These are phyloP conservation scores for Kalmanozyma brasiliensis DNA, from an alignment of 1,284 basidiomycete genomes.

Conservation along the genomic window DNA sequence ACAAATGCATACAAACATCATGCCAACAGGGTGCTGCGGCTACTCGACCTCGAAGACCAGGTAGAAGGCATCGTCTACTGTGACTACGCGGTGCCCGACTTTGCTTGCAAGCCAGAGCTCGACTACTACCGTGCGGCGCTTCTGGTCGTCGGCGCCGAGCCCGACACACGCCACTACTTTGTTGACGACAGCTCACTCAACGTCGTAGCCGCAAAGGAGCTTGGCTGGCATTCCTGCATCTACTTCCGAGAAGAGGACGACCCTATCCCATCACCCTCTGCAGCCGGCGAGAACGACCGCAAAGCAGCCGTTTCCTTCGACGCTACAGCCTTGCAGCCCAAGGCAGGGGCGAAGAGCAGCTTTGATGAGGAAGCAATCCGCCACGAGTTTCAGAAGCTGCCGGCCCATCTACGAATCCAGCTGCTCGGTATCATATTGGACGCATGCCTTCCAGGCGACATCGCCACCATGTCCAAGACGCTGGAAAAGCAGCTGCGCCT, in stretches of 20 bases:
- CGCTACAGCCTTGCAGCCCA: constrained; percentile 12
- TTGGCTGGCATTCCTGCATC: constrained; percentile 64
- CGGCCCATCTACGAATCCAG: constrained; percentile 38
- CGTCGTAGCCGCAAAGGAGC: constrained; percentile 53
- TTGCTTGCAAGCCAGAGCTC: constrained; percentile 83
- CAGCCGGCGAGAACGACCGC: constrained; percentile 18
- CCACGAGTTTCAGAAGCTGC: constrained; percentile 40
- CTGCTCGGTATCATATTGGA: constrained; percentile 53
- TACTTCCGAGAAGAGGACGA: constrained; percentile 56
- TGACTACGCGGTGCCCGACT: constrained; percentile 77
- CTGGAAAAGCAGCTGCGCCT: constrained; percentile 82
- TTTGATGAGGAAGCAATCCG: constrained; percentile 49
- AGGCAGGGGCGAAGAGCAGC: constrained; percentile 4
- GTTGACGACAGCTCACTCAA: constrained; percentile 66
- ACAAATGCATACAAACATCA: constrained; percentile 73
- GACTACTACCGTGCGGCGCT: constrained; percentile 61
- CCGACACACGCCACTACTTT: constrained; percentile 52
- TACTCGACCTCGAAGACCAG: constrained; percentile 78
- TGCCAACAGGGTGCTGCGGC: constrained; percentile 80
- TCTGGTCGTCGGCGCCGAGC: constrained; percentile 34
- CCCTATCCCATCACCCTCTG: constrained; percentile 6
- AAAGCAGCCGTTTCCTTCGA: constrained; percentile 31
- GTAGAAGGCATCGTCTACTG: constrained; percentile 84
- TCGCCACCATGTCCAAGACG: constrained; percentile 66
- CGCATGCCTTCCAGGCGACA: constrained; percentile 56